Conservation (phyloP, 2,329 filamentous ascomycete genomes). For the Sordariomycetes sp. region DNA sequence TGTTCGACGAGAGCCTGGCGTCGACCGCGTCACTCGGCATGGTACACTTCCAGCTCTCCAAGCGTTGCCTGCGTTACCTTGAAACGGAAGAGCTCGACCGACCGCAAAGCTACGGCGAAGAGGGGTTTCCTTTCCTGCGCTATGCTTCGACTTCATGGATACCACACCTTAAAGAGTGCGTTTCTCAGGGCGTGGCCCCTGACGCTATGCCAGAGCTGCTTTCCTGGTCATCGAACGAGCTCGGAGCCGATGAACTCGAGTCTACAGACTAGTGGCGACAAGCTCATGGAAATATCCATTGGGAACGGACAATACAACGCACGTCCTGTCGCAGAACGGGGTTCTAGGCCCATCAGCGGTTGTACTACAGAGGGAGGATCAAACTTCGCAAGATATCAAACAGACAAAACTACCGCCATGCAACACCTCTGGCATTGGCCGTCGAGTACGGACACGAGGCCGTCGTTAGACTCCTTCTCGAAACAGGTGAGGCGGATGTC, state of each 20-base stretch:
- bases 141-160: not conserved
- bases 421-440: not conserved
- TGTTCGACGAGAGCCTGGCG: conserved; percentile 6
- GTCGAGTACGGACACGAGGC: not conserved
- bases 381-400: not conserved
- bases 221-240: not conserved
- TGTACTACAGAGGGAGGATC: not conserved
- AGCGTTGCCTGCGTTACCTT: conserved; percentile 10
- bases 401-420: not conserved
- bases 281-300: not conserved
- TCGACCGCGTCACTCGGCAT: conserved; percentile 5
- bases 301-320: not conserved
- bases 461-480: not conserved
- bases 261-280: not conserved
- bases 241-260: not conserved
- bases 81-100: not conserved
- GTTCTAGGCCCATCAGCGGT: not conserved
- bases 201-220: not conserved
- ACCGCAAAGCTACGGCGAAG: not conserved
- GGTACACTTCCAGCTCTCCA: conserved; percentile 11
- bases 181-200: not conserved
- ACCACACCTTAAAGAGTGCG: not conserved
- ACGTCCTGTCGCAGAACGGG: not conserved
- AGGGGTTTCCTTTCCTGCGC: not conserved
- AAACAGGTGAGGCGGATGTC: not conserved